Conservation (phyloP, 305 asterid genomes). For the Solanum hybrid region DNA sequence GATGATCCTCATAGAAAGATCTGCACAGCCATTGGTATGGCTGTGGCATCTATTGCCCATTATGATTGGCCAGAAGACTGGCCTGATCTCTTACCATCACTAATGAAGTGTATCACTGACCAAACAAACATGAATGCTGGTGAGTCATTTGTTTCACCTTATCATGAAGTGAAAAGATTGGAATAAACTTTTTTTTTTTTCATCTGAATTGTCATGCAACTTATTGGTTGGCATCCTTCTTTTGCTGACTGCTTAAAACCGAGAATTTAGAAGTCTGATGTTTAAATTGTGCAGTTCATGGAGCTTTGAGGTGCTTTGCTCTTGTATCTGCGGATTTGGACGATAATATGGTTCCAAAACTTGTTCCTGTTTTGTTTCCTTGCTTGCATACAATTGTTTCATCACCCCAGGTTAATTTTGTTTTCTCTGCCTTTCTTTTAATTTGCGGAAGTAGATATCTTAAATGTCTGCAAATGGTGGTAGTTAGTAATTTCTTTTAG, state of each 20-base stretch:
- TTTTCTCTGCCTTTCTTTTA: conserved; percentile 7
- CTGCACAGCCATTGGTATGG: conserved; percentile 84
- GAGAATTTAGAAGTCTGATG: background rate
- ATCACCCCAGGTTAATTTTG: conserved; percentile 67
- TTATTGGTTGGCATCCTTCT: background rate
- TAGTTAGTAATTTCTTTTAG: background rate
- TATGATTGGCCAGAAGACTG: conserved; percentile 95
- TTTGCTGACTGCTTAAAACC: conserved; percentile 7
- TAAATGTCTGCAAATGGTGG: background rate
- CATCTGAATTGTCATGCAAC: background rate
- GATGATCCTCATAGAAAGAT: conserved; percentile 75
- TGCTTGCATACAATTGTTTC: conserved; percentile 70
- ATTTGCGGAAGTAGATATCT: background rate
- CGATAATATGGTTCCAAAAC: conserved; percentile 70
- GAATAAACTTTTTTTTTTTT: background rate
- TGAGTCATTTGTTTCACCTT: conserved; percentile 20
- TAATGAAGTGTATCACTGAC: conserved; percentile 52
- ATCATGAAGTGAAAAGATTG: background rate
- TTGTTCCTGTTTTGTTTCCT: conserved; percentile 77
- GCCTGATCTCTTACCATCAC: conserved; percentile 78
- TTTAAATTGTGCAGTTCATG: conserved; percentile 54
- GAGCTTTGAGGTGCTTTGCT: conserved; percentile 88
- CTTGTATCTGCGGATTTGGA: conserved; percentile 89
- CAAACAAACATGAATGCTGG: conserved; percentile 67
- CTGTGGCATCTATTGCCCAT: conserved; percentile 72